Percentiles rank a stretch among this genome's conserved stretches.
These are phyloP conservation scores for Hippophae gyantsensis DNA, from an alignment of 306 rosid species.

Conservation along the genomic window DNA sequence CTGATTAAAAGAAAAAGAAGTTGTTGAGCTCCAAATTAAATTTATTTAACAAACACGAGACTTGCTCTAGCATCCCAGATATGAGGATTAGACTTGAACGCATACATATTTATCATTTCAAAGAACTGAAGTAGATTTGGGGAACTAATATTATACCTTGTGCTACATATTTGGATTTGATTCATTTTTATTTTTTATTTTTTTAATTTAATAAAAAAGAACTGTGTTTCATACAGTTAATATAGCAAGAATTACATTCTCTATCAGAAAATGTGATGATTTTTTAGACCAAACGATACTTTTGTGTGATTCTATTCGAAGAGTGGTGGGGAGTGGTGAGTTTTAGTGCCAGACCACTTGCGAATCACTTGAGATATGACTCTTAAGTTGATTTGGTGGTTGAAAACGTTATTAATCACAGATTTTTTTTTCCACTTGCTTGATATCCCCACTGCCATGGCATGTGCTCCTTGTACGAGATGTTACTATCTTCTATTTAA, in stretches of 20 bases:
- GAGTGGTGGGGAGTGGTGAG: too few relatives aligned
- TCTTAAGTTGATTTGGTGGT: constrained; percentile 34
- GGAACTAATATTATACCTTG: neutral
- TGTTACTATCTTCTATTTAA: constrained; percentile 31
- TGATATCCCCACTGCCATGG: constrained; percentile 33
- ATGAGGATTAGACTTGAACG: neutral
- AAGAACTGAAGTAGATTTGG: neutral
- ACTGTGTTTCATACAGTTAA: neutral
- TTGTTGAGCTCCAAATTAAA: too few relatives aligned
- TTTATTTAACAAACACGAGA: too few relatives aligned
- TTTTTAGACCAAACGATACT: neutral
- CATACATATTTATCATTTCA: neutral
- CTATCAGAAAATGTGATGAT: constrained; percentile 14
- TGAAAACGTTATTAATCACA: constrained; percentile 36
- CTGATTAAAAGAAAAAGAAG: neutral
- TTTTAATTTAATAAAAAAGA: too few relatives aligned
- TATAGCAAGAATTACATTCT: neutral
- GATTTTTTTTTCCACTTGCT: constrained; percentile 30
- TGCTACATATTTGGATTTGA: constrained; percentile 2
- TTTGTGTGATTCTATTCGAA: too few relatives aligned
- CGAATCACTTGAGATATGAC: neutral
- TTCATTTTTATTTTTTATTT: too few relatives aligned
- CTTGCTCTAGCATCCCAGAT: neutral
- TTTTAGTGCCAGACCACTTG: too few relatives aligned
- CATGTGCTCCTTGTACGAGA: constrained; percentile 47